Percentiles rank a stretch among this genome's conserved stretches.
Conservation (phyloP, 2,329 filamentous ascomycete species). For the Neoscytalidium dimidiatum region DNA sequence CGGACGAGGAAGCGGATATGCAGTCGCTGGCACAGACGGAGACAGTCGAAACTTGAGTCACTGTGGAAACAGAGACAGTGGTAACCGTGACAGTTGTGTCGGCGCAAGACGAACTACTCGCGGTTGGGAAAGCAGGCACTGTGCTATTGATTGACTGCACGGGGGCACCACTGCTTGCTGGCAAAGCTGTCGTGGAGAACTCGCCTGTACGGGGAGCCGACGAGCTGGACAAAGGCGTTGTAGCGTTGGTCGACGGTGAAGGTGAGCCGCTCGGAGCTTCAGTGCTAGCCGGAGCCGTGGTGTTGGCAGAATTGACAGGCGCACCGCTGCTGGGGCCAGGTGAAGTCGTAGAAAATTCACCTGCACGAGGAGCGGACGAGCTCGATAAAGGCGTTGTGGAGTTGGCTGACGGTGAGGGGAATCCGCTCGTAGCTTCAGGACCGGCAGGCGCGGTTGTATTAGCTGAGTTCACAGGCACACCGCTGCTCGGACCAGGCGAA, state of each 20-base stretch:
- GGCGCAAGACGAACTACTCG: not conserved
- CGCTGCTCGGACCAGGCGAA: not conserved
- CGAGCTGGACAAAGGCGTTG: not conserved
- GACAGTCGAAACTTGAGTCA: constrained; percentile 5
- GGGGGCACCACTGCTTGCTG: not conserved
- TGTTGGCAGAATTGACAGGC: not conserved
- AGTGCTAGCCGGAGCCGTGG: not conserved
- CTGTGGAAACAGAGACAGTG: constrained; percentile 18
- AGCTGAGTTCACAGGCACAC: constrained; percentile 3
- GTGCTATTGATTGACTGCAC: not conserved
- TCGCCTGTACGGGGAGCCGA: not conserved
- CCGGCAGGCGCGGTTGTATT: constrained; percentile 21
- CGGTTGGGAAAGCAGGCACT: not conserved
- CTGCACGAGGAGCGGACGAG: no score
- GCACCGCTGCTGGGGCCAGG: not conserved
- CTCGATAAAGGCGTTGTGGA: constrained; percentile 24
- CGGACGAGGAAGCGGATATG: not conserved
- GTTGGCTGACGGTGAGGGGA: constrained; percentile 22
- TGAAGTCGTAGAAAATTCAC: no score
- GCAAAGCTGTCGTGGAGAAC: not conserved
- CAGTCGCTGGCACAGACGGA: constrained; percentile 10
- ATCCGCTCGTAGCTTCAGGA: constrained; percentile 18
- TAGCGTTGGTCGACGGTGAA: not conserved
- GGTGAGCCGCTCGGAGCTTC: not conserved
- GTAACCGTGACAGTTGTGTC: constrained; percentile 21